Evolutionary conservation across 2,329 filamentous ascomycete genomes (phyloP).

Genomic region (Neophaeococcomyces mojaviensis): DNA sequence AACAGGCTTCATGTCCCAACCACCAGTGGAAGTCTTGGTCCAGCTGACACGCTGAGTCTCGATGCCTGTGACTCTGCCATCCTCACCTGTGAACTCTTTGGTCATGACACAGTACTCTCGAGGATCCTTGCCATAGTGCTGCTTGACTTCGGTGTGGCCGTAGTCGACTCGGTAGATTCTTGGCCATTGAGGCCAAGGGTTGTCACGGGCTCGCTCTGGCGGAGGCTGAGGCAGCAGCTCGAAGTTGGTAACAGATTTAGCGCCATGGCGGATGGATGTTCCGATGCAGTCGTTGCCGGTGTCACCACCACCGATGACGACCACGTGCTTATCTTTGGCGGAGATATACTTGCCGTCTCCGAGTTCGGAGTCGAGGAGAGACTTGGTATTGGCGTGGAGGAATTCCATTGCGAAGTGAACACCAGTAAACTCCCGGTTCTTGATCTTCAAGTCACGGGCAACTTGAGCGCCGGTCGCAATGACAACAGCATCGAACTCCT

Average conservation of each 20-base stretch:
- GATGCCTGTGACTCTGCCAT: constrained; percentile 88
- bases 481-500: constrained; percentile 72
- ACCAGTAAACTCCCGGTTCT: constrained; percentile 77
- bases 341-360: constrained; percentile 80
- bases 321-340: constrained; percentile 89
- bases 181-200: constrained; percentile 98
- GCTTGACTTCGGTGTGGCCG: constrained; percentile 89
- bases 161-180: constrained; percentile 98
- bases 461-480: constrained; percentile 91
- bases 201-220: constrained; percentile 80
- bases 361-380: constrained; percentile 83
- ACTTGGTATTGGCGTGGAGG: constrained; percentile 95
- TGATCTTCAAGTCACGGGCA: constrained; percentile 84
- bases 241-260: constrained; percentile 94
- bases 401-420: constrained; percentile 98
- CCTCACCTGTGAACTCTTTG: constrained; percentile 89
- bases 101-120: constrained; percentile 98
- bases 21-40: constrained; percentile 80
- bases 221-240: constrained; percentile 90
- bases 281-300: constrained; percentile 98
- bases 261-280: constrained; percentile 89
- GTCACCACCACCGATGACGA: constrained; percentile 95
- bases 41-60: constrained; percentile 93
- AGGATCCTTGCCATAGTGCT: constrained; percentile 91
- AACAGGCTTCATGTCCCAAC: constrained; percentile 98